Percentiles rank a stretch among this genome's conserved stretches.
Evolutionary conservation across 2,329 filamentous ascomycete species (phyloP).

Genomic region (Anthostomella pinea): DNA sequence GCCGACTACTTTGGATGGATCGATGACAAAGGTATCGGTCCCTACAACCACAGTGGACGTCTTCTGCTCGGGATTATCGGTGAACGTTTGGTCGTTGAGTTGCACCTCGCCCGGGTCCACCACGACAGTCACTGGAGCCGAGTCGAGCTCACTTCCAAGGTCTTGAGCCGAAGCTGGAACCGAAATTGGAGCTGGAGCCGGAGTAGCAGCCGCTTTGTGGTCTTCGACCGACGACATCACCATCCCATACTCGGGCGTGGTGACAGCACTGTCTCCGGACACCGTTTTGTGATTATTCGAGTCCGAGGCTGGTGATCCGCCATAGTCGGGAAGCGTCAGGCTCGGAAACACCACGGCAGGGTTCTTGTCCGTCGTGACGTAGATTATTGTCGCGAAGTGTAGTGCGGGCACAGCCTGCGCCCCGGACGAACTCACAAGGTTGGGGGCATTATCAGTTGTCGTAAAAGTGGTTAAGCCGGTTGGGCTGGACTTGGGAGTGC

Average conservation of each 20-base stretch:
- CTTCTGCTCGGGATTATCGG: constrained; percentile 34
- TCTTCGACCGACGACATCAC: constrained; percentile 13
- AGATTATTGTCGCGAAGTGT: constrained; percentile 42
- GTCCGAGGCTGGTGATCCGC: constrained; percentile 18
- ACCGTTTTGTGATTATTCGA: constrained; percentile 14
- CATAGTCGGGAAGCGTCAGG: constrained; percentile 39
- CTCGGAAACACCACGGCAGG: constrained; percentile 47
- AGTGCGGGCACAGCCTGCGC: no score
- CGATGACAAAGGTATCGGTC: constrained; percentile 45
- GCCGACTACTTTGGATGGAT: constrained; percentile 44
- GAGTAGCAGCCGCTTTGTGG: constrained; percentile 13
- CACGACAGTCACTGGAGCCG: constrained; percentile 38
- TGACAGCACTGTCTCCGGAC: constrained; percentile 7
- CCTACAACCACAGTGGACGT: constrained; percentile 41
- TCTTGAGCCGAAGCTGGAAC: no score
- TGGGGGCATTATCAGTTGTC: no score
- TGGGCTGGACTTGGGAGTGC: constrained; percentile 26
- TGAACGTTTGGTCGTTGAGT: constrained; percentile 46
- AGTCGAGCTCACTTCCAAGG: no score
- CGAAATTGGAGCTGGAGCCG: constrained; percentile 1
- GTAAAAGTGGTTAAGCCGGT: constrained; percentile 27
- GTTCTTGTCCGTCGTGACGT: constrained; percentile 54
- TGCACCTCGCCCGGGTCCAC: constrained; percentile 45
- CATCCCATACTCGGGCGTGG: constrained; percentile 24
- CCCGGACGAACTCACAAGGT: no score